phyloP scores from a whole-genome alignment of 495 filamentous ascomycete genomes.

The Neurospora hispaniola region DNA sequence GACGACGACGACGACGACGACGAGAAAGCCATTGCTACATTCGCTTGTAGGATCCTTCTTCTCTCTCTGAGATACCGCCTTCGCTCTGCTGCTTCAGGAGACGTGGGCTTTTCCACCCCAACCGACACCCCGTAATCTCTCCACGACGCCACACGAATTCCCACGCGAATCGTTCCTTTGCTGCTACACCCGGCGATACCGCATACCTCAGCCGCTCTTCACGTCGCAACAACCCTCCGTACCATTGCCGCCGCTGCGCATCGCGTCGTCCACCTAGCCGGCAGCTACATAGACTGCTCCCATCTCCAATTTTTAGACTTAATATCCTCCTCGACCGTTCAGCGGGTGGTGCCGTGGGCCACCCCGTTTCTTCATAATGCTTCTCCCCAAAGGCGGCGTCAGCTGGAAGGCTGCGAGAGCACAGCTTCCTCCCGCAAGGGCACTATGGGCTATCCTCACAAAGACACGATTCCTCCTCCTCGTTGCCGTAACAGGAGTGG shows the following conservation, averaged over 20 bases:
- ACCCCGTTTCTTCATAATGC: conserved; percentile 29
- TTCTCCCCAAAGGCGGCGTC: conserved; percentile 80
- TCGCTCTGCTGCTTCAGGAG: not conserved
- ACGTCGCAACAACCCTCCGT: not conserved
- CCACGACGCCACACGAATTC: not conserved
- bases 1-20: not conserved
- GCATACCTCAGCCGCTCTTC: not conserved
- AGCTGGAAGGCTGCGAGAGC: conserved; percentile 86
- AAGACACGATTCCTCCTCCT: conserved; percentile 71
- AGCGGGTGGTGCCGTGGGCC: conserved; percentile 27
- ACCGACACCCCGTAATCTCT: not conserved
- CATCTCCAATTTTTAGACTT: not conserved
- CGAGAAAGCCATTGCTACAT: not conserved
- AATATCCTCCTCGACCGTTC: conserved; percentile 3
- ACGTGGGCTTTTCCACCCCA: not conserved
- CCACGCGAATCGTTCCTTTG: not conserved
- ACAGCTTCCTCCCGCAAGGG: conserved; percentile 71
- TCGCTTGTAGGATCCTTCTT: not conserved
- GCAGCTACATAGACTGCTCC: not conserved
- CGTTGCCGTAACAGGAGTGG: conserved; percentile 56
- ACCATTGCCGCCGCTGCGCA: not conserved
- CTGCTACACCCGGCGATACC: not conserved
- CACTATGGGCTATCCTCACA: conserved; percentile 64
- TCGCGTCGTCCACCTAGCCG: not conserved
- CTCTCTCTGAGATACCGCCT: not conserved